These are phyloP conservation scores for Nannizzia gypsea DNA, from an alignment of 2,329 filamentous ascomycete genomes.

Conservation along the genomic window DNA sequence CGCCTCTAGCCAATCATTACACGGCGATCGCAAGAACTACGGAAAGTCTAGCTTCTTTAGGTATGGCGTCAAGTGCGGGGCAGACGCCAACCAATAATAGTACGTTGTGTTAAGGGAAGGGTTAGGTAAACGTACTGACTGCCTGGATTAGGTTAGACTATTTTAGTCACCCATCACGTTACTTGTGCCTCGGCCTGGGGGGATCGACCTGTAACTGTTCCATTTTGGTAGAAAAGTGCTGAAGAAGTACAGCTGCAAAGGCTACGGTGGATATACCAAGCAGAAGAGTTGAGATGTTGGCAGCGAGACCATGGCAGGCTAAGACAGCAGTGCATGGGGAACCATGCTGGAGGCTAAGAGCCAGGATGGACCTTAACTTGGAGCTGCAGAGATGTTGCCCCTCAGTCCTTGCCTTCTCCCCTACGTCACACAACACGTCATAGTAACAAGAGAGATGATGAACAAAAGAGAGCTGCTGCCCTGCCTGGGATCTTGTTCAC, in stretches of 20 bases:
- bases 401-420: neutral
- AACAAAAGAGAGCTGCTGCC: neutral
- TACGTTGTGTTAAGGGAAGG: too few species aligned
- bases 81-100: neutral
- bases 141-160: neutral
- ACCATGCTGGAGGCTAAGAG: neutral
- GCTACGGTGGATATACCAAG: neutral
- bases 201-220: too few species aligned
- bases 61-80: neutral
- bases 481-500: neutral
- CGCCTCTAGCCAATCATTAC: neutral
- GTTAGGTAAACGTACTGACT: neutral
- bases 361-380: neutral
- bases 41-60: neutral
- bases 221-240: too few species aligned
- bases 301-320: neutral
- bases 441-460: neutral
- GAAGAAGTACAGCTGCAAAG: too few species aligned
- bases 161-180: neutral
- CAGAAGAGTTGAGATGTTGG: neutral
- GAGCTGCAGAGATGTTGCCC: neutral
- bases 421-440: slow-evolving; percentile 14
- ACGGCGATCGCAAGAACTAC: neutral
- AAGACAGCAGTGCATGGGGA: neutral
- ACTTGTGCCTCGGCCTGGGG: neutral